Conservation (phyloP, 2,329 filamentous ascomycete species). For the Penicillium verrucosum region DNA sequence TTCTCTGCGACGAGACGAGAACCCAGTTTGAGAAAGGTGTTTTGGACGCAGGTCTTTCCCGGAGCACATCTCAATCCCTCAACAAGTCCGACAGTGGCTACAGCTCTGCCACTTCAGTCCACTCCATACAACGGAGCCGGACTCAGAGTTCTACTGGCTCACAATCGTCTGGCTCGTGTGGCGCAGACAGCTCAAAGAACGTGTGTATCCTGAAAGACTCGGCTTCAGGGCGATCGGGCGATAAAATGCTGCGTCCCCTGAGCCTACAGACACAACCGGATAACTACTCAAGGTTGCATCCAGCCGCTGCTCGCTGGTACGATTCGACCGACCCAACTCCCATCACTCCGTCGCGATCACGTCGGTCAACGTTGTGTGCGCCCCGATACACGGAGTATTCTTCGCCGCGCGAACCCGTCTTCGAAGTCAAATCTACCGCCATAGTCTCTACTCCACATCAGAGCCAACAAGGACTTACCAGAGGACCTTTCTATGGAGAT, state of each 20-base stretch:
- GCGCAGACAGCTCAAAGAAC: conserved; percentile 14
- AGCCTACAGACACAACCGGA: conserved; percentile 19
- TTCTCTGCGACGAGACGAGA: conserved; percentile 16
- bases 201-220: conserved; percentile 2
- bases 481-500: conserved; percentile 12
- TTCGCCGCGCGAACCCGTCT: background rate
- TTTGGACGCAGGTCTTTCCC: conserved; percentile 10
- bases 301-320: conserved; percentile 14
- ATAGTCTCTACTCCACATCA: background rate
- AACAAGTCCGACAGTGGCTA: conserved; percentile 40
- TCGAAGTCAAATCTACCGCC: background rate
- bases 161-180: conserved; percentile 23
- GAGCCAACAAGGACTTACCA: conserved; percentile 2
- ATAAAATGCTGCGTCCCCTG: conserved; percentile 18
- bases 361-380: conserved; percentile 24
- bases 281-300: conserved; percentile 15
- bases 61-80: conserved; percentile 23
- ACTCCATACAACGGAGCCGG: conserved; percentile 26
- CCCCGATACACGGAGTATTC: conserved; percentile 24
- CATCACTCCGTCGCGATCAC: conserved; percentile 4
- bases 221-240: background rate
- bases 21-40: conserved; percentile 14
- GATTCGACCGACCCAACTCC: conserved; percentile 14
- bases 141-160: conserved; percentile 28
- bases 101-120: conserved; percentile 36